phyloP scores from a whole-genome alignment of 2,329 filamentous ascomycete species.

The Lasiodiplodia theobromae region DNA sequence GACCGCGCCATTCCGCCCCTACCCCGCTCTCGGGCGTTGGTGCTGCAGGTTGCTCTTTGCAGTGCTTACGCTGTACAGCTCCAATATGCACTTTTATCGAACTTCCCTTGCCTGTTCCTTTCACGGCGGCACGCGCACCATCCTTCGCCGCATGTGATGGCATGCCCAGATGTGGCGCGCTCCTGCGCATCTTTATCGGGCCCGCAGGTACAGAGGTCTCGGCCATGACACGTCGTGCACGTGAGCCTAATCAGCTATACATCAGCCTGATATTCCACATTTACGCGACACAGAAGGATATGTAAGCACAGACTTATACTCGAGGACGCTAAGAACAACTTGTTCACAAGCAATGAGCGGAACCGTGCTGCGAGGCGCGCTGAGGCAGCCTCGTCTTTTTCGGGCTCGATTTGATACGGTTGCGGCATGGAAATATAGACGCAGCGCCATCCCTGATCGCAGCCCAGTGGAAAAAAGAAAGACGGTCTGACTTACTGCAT shows the following conservation, averaged over 20 bases:
- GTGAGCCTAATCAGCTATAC: not conserved
- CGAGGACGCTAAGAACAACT: not conserved
- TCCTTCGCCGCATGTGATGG: not conserved
- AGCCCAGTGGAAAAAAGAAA: not conserved
- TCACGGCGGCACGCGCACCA: not conserved
- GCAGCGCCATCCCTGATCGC: slow-evolving; percentile 27
- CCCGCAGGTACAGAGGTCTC: not conserved
- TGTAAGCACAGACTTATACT: slow-evolving; percentile 29
- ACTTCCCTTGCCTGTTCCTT: not conserved
- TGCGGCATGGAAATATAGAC: slow-evolving; percentile 6
- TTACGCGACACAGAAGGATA: slow-evolving; percentile 2
- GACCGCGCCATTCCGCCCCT: slow-evolving; percentile 13
- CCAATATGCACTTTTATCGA: not conserved
- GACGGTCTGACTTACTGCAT: not conserved
- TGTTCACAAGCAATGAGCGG: slow-evolving; percentile 26
- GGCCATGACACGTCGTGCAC: not conserved
- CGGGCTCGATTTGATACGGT: slow-evolving; percentile 19
- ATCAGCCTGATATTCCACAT: not conserved
- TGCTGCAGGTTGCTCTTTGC: slow-evolving; percentile 12
- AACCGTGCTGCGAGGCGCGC: slow-evolving; percentile 19
- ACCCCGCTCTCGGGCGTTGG: slow-evolving; percentile 14
- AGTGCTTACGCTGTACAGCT: slow-evolving; percentile 23
- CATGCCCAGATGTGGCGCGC: not conserved
- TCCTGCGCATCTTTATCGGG: not conserved
- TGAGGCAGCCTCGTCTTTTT: slow-evolving; percentile 12